A percentile compares a stretch with the other conserved stretches of the same genome.
These are phyloP conservation scores for Ophiostoma himal-ulmi DNA, from an alignment of 2,329 filamentous ascomycete species.

Conservation along the genomic window DNA sequence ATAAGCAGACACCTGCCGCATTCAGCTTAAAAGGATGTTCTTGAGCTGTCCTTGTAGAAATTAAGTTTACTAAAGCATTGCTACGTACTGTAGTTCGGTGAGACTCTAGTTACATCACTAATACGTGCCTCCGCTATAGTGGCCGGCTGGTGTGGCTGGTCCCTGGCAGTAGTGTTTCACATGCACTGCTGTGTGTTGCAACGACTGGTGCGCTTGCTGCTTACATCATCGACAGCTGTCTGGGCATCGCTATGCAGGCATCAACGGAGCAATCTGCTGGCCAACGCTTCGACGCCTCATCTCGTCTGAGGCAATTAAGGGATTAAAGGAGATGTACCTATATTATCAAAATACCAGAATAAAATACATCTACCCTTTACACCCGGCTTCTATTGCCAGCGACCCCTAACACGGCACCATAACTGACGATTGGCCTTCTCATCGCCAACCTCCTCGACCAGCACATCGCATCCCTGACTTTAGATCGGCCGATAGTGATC, in stretches of 20 bases:
- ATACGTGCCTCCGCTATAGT: background rate
- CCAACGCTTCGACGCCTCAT: background rate
- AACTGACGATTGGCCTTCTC: background rate
- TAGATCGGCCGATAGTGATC: background rate
- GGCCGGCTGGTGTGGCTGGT: background rate
- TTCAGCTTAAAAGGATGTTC: background rate
- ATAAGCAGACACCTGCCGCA: background rate
- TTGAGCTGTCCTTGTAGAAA: background rate
- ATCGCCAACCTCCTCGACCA: background rate
- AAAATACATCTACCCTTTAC: background rate
- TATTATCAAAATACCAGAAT: background rate
- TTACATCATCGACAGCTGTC: background rate
- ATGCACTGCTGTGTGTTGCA: background rate
- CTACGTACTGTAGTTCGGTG: background rate
- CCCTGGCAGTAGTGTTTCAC: constrained; percentile 4
- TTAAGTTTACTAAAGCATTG: background rate
- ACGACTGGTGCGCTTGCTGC: background rate
- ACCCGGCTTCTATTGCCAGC: background rate
- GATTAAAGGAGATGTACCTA: background rate
- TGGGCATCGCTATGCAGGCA: constrained; percentile 5
- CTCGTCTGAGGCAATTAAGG: background rate
- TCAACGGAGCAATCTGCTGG: background rate
- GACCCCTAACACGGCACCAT: background rate
- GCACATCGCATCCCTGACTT: background rate
- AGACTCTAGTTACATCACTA: background rate